These are phyloP conservation scores for Tardiomyces digboiensis DNA, from an alignment of 1,139 yeast species.

Conservation along the genomic window DNA sequence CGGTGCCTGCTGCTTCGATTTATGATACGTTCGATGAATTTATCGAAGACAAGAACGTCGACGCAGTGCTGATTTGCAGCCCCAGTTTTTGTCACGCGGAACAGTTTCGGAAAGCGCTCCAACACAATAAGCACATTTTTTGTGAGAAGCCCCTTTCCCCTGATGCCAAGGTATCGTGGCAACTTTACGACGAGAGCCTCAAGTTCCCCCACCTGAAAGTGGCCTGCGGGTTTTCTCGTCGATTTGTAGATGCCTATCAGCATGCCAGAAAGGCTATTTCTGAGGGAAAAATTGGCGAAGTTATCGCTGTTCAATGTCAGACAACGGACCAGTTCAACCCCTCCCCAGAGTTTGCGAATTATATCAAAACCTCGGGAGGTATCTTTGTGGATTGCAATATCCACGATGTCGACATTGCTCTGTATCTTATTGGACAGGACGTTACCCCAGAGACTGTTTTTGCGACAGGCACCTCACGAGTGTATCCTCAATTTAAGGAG, in stretches of 20 bases:
- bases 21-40: constrained; percentile 10
- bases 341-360: constrained; percentile 6
- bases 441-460: constrained; percentile 9
- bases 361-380: constrained; percentile 13
- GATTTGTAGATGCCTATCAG: constrained; percentile 7
- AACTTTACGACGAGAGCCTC: constrained; percentile 9
- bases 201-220: constrained; percentile 11
- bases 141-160: constrained; percentile 14
- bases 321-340: constrained; percentile 8
- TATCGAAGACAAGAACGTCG: constrained; percentile 7
- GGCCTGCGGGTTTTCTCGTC: constrained; percentile 13
- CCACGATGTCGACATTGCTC: constrained; percentile 12
- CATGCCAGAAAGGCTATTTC: constrained; percentile 9
- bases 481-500: constrained; percentile 10
- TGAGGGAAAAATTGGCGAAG: constrained; percentile 12
- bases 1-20: constrained; percentile 7
- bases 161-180: constrained; percentile 6
- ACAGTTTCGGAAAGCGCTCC: constrained; percentile 9
- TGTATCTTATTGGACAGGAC: constrained; percentile 11
- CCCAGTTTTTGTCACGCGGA: constrained; percentile 14
- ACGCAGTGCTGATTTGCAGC: constrained; percentile 11
- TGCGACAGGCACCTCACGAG: constrained; percentile 12
- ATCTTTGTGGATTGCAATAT: constrained; percentile 13
- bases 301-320: constrained; percentile 8
- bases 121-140: constrained; percentile 12